phyloP scores from a whole-genome alignment of 2,329 filamentous ascomycete genomes.

The Colletotrichum eleusines region DNA sequence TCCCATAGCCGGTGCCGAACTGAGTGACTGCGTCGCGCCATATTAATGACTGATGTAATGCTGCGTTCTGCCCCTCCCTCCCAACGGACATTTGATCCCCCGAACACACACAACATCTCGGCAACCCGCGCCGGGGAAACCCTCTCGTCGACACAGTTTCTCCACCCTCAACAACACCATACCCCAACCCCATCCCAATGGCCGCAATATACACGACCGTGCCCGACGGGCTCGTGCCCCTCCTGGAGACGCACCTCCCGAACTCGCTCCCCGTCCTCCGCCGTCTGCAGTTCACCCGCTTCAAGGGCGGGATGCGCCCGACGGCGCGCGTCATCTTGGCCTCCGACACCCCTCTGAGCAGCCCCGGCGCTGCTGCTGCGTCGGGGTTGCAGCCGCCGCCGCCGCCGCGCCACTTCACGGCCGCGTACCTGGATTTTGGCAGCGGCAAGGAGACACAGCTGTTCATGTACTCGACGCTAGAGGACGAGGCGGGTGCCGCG shows the following conservation, averaged over 20 bases:
- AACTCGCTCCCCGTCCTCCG: conserved; percentile 71
- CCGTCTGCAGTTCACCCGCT: conserved; percentile 70
- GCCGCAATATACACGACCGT: conserved; percentile 47
- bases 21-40: conserved; percentile 7
- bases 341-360: conserved; percentile 40
- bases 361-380: not conserved
- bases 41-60: conserved; percentile 18
- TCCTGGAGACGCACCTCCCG: conserved; percentile 66
- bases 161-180: not conserved
- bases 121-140: not conserved
- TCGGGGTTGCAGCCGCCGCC: conserved; percentile 19
- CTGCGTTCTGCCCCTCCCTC: not conserved
- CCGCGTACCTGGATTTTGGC: conserved; percentile 72
- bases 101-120: not conserved
- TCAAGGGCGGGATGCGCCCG: conserved; percentile 55
- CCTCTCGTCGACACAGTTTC: not conserved
- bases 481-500: conserved; percentile 47
- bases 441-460: conserved; percentile 72
- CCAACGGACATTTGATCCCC: conserved; percentile 21
- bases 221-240: conserved; percentile 55
- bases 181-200: not conserved
- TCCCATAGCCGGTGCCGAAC: conserved; percentile 4
- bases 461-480: conserved; percentile 70
- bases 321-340: conserved; percentile 58
- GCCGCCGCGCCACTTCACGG: conserved; percentile 57